phyloP scores from a whole-genome alignment of 2,329 filamentous ascomycete species.

The Aureobasidium sp. region DNA sequence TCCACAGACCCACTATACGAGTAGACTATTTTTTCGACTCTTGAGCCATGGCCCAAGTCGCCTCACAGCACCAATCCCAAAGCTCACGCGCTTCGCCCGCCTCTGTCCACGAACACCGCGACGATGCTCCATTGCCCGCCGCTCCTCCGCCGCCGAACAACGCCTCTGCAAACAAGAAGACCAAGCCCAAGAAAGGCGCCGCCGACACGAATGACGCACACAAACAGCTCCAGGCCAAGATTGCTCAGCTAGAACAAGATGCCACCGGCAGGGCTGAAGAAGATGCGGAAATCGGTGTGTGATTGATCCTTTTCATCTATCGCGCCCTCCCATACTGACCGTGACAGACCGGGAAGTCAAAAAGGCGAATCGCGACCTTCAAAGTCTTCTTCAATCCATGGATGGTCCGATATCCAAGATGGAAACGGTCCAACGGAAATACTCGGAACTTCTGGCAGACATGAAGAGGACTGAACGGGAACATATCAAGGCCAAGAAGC shows the following conservation, averaged over 20 bases:
- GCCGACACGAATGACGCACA: constrained; percentile 78
- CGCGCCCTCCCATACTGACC: neutral
- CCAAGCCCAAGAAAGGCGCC: constrained; percentile 69
- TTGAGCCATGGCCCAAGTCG: constrained; percentile 17
- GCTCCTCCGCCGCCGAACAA: constrained; percentile 35
- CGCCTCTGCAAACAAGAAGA: constrained; percentile 57
- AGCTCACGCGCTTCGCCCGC: constrained; percentile 25
- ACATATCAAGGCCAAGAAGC: constrained; percentile 91
- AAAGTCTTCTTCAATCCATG: constrained; percentile 74
- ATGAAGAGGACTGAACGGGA: constrained; percentile 96
- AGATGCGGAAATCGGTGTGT: constrained; percentile 87
- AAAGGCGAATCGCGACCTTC: constrained; percentile 84
- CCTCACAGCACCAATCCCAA: constrained; percentile 20
- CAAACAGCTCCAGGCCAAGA: constrained; percentile 84
- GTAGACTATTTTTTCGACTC: neutral
- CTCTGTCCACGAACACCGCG: constrained; percentile 17
- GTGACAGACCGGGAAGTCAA: constrained; percentile 81
- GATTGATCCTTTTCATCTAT: neutral
- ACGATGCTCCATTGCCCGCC: constrained; percentile 23
- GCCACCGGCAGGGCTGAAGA: constrained; percentile 90
- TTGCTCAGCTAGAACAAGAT: constrained; percentile 91
- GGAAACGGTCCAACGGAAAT: constrained; percentile 81
- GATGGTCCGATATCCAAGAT: constrained; percentile 89
- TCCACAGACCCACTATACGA: neutral
- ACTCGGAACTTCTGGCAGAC: constrained; percentile 81